Base-by-base conservation (phyloP, 176 grass and related monocot species). In the Neostapfia colusana region DNA sequence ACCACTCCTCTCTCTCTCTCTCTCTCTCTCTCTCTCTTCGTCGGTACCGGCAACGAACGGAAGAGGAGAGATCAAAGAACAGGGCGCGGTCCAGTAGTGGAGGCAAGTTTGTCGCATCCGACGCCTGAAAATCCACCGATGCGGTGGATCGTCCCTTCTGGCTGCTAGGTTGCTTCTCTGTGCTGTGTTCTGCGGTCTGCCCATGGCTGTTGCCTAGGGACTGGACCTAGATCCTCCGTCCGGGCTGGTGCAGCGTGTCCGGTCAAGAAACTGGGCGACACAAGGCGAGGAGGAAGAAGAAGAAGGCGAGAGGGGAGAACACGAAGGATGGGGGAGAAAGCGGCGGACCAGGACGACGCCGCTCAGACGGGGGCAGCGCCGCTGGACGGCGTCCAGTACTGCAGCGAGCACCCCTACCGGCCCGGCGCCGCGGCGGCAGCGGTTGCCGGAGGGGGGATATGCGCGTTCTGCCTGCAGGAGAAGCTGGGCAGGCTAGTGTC, bases 401-500 rank as follows among this genome's bases (percentile, higher is more conserved):
- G 91, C 77, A 86, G 81, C 83, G 87, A 90, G 77, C 91, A 93
- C 54, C 87, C 87, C 1, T 93, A 83, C 87, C 82, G 84, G 15
- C 78, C 72, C 25, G 89, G 81, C 35, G 35, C 62, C 0, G 75
- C 49, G 2, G 66, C 75, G 46, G 79, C 83, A 6, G 83, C 69
- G 28, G 40, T 66, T 8, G 76, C 83, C 20, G 86, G 79, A 5
- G 91, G 91, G 0, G 91, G 87, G 54, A 89, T 93, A 38, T 93
- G 91, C 72, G 87, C 91, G 16, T 90, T 93, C 63, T 93, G 91
- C 74, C 84, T 93, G 39, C 91, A 93, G 80, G 91, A 93, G 84
- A 93, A 93, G 84, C 87, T 93, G 8, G 91, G 91, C 20, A 87
- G 78, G 78, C 81, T 93, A 6, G 91, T 93, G 16, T 87, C 91